Base-by-base conservation (phyloP, 176 grass and related monocot species). In the Aegilops umbellulata region DNA sequence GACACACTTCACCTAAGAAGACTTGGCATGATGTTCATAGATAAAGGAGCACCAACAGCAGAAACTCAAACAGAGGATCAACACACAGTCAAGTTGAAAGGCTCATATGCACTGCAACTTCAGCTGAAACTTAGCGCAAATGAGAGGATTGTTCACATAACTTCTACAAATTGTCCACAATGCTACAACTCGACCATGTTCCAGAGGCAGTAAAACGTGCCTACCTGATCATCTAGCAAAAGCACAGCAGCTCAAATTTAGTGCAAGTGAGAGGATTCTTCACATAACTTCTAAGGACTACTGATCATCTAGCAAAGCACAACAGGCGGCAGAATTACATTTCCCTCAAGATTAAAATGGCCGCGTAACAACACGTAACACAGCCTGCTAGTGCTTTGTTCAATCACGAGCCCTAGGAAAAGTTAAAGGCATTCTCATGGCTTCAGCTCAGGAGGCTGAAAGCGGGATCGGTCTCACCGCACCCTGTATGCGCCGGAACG, bases 401-500 rank as follows among this genome's bases (percentile, higher is more conserved):
- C 2, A 57, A 57, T 57, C 19, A 8, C 7, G 49, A 19, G 49
- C 49, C 14, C 6, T 39, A 19, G 57, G 13, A 42, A 72, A 82
- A 11, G 78, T 38, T 68, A 11, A 38, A 71, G 12, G 13, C 70
- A 70, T 4, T 22, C 31, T 62, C 70, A 6, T 3, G 55, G 39
- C 82, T 32, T 24, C 66, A 55, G n/a, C 77, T 94, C 86, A 95
- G 74, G 87, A 86, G 12, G 82, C 63, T 31, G 87, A 69, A 60
- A 87, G 90, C 23, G 90, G 93, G 85, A 98, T 91, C 15, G 96
- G 93, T 76, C 88, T 91, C 66, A 98, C 88, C 0, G 93, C 91
- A 65, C 90, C 85, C 81, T 95, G 86, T 49, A 98, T 95, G 60
- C 93, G 87, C 38, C 32, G 82, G 51, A 94, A 92, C 57, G 93